A percentile compares a stretch with the other conserved stretches of the same genome.
phyloP scores from a whole-genome alignment of 2,329 filamentous ascomycete genomes.

The Colletotrichum tropicicola region DNA sequence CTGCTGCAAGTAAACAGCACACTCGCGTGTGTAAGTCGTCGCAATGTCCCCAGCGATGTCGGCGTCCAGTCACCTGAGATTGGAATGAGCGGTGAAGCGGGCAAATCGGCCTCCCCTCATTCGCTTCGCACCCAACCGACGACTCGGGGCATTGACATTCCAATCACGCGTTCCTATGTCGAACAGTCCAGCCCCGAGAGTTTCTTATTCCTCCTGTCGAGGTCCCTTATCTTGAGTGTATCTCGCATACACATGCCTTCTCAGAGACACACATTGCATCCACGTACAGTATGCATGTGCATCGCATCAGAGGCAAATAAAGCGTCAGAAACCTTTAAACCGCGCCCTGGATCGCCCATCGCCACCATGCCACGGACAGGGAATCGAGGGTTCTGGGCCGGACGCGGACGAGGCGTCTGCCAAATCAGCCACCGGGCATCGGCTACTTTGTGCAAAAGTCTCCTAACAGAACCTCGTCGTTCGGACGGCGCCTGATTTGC shows the following conservation, averaged over 20 bases:
- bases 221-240: neutral
- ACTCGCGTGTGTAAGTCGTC: neutral
- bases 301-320: neutral
- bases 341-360: neutral
- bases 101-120: neutral
- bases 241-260: constrained; percentile 21
- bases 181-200: neutral
- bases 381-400: neutral
- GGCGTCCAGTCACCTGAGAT: neutral
- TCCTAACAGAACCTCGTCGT: neutral
- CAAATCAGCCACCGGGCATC: constrained; percentile 7
- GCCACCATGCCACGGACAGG: neutral
- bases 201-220: neutral
- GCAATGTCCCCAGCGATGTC: neutral
- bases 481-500: neutral
- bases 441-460: neutral
- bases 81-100: constrained; percentile 23
- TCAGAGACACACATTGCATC: constrained; percentile 14
- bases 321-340: neutral
- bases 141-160: neutral
- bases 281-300: constrained; percentile 2
- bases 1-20: neutral
- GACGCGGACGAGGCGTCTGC: constrained; percentile 3
- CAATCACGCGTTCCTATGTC: constrained; percentile 15
- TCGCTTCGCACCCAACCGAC: too few species aligned